These are phyloP conservation scores for Cryptococcus sp. DNA, from an alignment of 1,284 basidiomycete species.

Conservation along the genomic window DNA sequence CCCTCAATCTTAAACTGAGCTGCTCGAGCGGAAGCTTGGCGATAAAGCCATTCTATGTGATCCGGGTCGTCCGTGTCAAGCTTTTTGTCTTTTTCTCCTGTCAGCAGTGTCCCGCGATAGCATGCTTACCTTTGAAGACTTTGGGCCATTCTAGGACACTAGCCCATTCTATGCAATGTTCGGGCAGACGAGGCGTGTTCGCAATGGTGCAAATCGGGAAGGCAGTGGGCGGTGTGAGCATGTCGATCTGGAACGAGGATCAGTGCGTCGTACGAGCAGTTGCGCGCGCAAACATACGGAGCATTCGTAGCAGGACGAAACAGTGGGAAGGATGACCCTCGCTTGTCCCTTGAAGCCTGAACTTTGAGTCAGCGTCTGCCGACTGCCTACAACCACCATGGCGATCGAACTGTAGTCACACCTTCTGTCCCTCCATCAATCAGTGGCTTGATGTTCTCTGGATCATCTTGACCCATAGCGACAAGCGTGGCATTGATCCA, in stretches of 20 bases:
- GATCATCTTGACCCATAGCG: constrained; percentile 83
- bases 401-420: constrained; percentile 42
- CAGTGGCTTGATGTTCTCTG: constrained; percentile 93
- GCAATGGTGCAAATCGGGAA: constrained; percentile 99
- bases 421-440: constrained; percentile 99
- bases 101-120: not conserved
- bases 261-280: not conserved
- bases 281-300: constrained; percentile 55
- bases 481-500: constrained; percentile 99
- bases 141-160: constrained; percentile 98
- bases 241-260: constrained; percentile 65
- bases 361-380: not conserved
- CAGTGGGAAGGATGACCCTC: constrained; percentile 91
- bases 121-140: constrained; percentile 72
- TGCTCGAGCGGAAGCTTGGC: constrained; percentile 75
- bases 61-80: constrained; percentile 95
- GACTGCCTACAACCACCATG: not conserved
- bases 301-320: constrained; percentile 98
- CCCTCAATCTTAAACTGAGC: constrained; percentile 94
- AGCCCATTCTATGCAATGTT: constrained; percentile 99
- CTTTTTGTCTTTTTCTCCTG: constrained; percentile 71
- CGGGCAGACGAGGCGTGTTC: constrained; percentile 95
- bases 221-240: constrained; percentile 94
- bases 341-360: constrained; percentile 98
- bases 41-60: constrained; percentile 92